Evolutionary conservation across 1,284 basidiomycete genomes (phyloP), one percentile per base, ranked within the genome.

Genomic region (Sporisorium iseilematis-ciliati): DNA sequence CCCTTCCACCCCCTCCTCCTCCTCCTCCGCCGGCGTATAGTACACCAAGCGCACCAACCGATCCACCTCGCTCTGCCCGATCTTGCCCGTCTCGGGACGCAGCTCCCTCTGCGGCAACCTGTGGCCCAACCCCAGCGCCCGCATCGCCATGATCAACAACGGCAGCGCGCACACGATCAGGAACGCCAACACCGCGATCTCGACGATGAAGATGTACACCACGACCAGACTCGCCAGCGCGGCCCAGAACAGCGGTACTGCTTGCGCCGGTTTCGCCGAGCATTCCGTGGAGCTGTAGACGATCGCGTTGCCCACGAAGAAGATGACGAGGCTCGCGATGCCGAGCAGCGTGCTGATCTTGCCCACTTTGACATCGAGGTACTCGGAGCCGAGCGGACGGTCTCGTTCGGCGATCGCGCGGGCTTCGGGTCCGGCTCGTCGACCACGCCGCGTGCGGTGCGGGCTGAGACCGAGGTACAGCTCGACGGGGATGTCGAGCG

Each of bases 221-320:
- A 81, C 71, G 51, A 65, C 58, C 21, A 82, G 60, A 42, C 77
- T 66, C 12, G 72, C 31, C 46, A 82, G 41, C 7, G 69, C 58
- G 1, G 79, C 42, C 69, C 75, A 80, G 49, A 74, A 82, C 55
- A 82, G 66, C 10, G 79, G 71, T 4, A 72, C 57, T 3, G 77
- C 65, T 29, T 79, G 75, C 0, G 80, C 79, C 3, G 80, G 80
- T 20, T 35, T 43, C 12, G 61, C 69, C 14, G 77, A 69, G 65
- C 78, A 81, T 50, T 80, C 78, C 4, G 75, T 69, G 6, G 66
- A 61, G 52, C 65, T 75, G 56, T 79, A 82, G 35, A 80, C 74
- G 45, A 74, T 68, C 18, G 77, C 77, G 65, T 82, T 82, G 29
- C 80, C 80, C 16, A 81, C 73, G 42, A 77, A 65, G 46, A 81